Percentiles rank a stretch among this genome's conserved stretches.
These are phyloP conservation scores for Lentinus brumalis DNA, from an alignment of 768 basidiomycete species.

Conservation along the genomic window DNA sequence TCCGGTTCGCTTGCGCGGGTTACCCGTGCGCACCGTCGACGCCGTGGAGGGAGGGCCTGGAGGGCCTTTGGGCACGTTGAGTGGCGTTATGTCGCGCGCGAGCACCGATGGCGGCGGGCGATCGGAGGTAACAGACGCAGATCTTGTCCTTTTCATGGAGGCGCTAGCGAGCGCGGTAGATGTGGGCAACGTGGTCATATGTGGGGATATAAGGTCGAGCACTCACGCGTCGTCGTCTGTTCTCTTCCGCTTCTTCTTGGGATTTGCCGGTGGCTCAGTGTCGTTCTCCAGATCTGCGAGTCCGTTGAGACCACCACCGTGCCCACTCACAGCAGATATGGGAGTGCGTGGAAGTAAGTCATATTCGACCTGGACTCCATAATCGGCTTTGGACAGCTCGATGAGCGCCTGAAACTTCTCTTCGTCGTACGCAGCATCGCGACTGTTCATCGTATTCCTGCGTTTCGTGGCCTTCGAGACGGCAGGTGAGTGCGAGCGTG, in stretches of 20 bases:
- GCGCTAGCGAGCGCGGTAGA: slow-evolving; percentile 33
- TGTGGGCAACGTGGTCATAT: background rate
- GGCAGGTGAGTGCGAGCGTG: slow-evolving; percentile 75
- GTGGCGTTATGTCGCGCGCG: slow-evolving; percentile 34
- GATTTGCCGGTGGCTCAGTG: slow-evolving; percentile 42
- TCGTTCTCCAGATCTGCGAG: slow-evolving; percentile 49
- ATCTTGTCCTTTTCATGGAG: slow-evolving; percentile 74
- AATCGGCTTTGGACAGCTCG: slow-evolving; percentile 64
- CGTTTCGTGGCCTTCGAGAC: slow-evolving; percentile 75
- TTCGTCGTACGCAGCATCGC: slow-evolving; percentile 86
- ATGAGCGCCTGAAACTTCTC: slow-evolving; percentile 81
- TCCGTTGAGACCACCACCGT: slow-evolving; percentile 36
- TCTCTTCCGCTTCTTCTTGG: slow-evolving; percentile 74
- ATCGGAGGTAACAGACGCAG: slow-evolving; percentile 72
- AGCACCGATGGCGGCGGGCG: slow-evolving; percentile 40
- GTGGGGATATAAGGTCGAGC: background rate
- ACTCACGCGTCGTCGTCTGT: slow-evolving; percentile 72
- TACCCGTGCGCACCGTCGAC: slow-evolving; percentile 26
- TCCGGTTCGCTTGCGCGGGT: slow-evolving; percentile 31
- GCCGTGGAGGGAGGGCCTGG: slow-evolving; percentile 20
- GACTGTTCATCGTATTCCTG: slow-evolving; percentile 96
- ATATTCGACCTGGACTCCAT: slow-evolving; percentile 49
- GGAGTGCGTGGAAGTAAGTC: slow-evolving; percentile 21
- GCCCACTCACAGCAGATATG: slow-evolving; percentile 15
- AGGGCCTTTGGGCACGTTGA: slow-evolving; percentile 25